phyloP scores from a whole-genome alignment of 768 basidiomycete genomes.

The Tricholoma sp. region DNA sequence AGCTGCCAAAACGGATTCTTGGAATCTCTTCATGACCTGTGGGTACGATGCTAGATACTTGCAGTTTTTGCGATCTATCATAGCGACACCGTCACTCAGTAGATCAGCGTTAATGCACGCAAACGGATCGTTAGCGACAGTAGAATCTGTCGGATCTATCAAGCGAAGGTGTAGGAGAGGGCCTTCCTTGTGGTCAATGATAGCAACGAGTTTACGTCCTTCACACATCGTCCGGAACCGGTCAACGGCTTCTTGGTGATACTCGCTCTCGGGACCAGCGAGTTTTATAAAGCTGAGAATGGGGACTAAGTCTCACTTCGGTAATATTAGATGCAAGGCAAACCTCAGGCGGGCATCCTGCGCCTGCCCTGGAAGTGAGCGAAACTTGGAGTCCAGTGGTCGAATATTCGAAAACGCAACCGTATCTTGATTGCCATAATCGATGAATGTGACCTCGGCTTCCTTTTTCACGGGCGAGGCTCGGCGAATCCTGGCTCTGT shows the following conservation, averaged over 20 bases:
- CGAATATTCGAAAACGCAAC: slow-evolving; percentile 80
- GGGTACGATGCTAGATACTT: slow-evolving; percentile 71
- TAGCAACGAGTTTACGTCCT: slow-evolving; percentile 96
- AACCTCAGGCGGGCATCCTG: slow-evolving; percentile 91
- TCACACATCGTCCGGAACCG: slow-evolving; percentile 84
- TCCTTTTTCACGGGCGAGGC: slow-evolving; percentile 88
- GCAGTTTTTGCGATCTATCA: slow-evolving; percentile 74
- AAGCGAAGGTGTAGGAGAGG: slow-evolving; percentile 79
- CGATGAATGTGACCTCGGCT: slow-evolving; percentile 92
- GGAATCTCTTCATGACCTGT: slow-evolving; percentile 58
- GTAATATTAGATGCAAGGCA: slow-evolving; percentile 6
- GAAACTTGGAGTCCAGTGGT: slow-evolving; percentile 88
- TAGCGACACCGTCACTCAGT: slow-evolving; percentile 81
- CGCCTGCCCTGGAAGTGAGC: slow-evolving; percentile 86
- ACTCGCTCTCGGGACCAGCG: slow-evolving; percentile 77
- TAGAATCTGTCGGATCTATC: slow-evolving; percentile 81
- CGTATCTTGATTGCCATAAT: slow-evolving; percentile 92
- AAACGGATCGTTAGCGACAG: slow-evolving; percentile 59
- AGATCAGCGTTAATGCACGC: slow-evolving; percentile 88
- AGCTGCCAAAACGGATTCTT: slow-evolving; percentile 54
- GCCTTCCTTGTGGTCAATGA: slow-evolving; percentile 84
- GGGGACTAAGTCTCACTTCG: background rate
- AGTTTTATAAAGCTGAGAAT: slow-evolving; percentile 77
- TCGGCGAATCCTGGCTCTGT: slow-evolving; percentile 87
- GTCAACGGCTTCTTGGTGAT: slow-evolving; percentile 78